A percentile compares a stretch with the other conserved stretches of the same genome.
Conservation (phyloP, 345 rosid genomes). For the Eucalyptus tenuipes region DNA sequence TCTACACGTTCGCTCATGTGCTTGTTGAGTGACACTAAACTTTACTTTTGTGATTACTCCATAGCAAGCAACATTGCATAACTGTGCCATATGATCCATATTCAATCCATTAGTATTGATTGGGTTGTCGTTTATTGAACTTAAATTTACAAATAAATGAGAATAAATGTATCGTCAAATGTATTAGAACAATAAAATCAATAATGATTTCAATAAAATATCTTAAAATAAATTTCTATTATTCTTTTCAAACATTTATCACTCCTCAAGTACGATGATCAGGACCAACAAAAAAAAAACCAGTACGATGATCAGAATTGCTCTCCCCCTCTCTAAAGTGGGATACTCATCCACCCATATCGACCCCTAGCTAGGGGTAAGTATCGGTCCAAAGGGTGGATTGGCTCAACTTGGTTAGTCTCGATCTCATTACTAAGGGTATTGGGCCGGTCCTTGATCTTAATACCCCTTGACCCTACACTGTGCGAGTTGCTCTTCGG, state of each 20-base stretch:
- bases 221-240: not conserved
- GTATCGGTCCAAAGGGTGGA: too few relatives aligned
- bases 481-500: accelerated
- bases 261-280: not conserved
- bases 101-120: not conserved
- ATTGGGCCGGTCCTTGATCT: too few relatives aligned
- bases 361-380: too few relatives aligned
- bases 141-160: not conserved
- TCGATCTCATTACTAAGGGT: accelerated
- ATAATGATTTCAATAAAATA: not conserved
- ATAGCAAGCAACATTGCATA: not conserved
- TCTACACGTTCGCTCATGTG: not conserved
- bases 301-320: not conserved
- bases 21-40: not conserved
- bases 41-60: not conserved
- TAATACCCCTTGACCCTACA: too few relatives aligned
- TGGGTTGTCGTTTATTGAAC: not conserved
- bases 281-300: too few relatives aligned
- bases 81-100: not conserved
- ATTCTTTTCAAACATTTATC: not conserved
- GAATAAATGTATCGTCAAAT: not conserved
- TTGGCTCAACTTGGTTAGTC: too few relatives aligned
- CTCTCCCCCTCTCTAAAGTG: not conserved
- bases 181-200: not conserved
- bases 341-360: not conserved